A percentile compares a stretch with the other conserved stretches of the same genome.
Conservation (phyloP, 176 grass and related monocot genomes). For the Rhynchospora breviuscula region DNA sequence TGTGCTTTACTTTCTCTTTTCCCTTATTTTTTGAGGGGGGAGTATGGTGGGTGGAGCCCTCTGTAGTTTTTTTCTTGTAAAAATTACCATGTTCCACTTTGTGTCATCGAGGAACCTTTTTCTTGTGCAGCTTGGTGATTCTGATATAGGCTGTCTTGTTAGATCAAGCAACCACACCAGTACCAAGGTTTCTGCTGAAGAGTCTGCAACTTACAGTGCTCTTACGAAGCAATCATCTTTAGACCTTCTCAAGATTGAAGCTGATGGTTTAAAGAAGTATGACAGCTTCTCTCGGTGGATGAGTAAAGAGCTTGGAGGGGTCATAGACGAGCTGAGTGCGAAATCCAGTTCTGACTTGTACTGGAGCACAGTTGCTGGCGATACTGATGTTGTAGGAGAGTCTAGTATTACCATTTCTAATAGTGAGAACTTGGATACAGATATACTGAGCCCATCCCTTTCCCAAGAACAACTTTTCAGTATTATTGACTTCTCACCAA, state of each 20-base stretch:
- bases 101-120: slow-evolving; percentile 23
- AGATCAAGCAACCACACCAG: slow-evolving; percentile 34
- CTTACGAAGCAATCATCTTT: slow-evolving; percentile 61
- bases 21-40: too few species aligned
- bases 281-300: slow-evolving; percentile 98
- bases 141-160: slow-evolving; percentile 29
- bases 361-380: slow-evolving; percentile 63
- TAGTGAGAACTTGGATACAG: slow-evolving; percentile 68
- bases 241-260: slow-evolving; percentile 52
- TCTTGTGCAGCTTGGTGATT: slow-evolving; percentile 24
- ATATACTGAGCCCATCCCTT: slow-evolving; percentile 74
- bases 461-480: slow-evolving; percentile 96
- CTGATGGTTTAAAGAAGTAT: slow-evolving; percentile 87
- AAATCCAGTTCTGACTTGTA: slow-evolving; percentile 75
- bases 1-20: too few species aligned
- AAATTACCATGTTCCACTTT: not conserved
- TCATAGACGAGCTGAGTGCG: slow-evolving; percentile 60
- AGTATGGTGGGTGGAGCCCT: too few species aligned
- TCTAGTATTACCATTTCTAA: slow-evolving; percentile 54
- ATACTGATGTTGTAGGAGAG: slow-evolving; percentile 42
- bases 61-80: too few species aligned
- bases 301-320: slow-evolving; percentile 78
- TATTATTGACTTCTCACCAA: slow-evolving; percentile 95
- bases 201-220: slow-evolving; percentile 18
- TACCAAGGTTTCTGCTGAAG: slow-evolving; percentile 36